These are phyloP conservation scores for Lenwebbia sp. DNA, from an alignment of 345 rosid genomes.

Conservation along the genomic window DNA sequence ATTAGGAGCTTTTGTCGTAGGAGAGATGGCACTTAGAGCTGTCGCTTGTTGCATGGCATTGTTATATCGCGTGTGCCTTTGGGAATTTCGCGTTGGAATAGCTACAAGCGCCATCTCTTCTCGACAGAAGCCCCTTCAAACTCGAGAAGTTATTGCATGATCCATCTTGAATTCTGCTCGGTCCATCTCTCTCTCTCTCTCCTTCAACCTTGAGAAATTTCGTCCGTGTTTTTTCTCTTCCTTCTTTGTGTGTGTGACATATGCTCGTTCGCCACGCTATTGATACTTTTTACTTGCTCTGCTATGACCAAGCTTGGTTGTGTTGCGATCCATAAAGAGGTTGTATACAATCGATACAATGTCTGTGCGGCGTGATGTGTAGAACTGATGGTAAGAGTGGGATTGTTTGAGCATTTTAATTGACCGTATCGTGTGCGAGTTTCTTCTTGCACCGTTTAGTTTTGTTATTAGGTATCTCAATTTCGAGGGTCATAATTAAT, in stretches of 20 bases:
- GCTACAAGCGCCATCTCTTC: background rate
- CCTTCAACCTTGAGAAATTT: background rate
- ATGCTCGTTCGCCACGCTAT: background rate
- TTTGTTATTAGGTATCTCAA: rapidly evolving
- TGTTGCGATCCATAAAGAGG: background rate
- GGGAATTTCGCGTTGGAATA: background rate
- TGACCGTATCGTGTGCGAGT: background rate
- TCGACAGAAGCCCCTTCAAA: rapidly evolving
- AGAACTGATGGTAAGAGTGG: background rate
- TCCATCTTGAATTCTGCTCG: background rate
- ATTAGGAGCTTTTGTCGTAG: background rate
- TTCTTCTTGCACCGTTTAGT: background rate
- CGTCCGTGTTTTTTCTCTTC: background rate
- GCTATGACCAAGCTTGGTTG: background rate
- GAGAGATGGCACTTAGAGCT: background rate
- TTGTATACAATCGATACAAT: background rate
- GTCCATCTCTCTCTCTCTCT: background rate
- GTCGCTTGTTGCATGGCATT: background rate
- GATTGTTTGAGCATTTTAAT: background rate
- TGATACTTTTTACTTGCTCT: background rate
- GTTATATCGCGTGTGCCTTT: background rate
- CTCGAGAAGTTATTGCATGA: background rate
- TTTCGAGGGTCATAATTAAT: background rate
- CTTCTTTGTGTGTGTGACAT: background rate
- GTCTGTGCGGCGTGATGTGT: rapidly evolving